These are phyloP conservation scores for Phaeolepiota aurea DNA, from an alignment of 768 basidiomycete genomes.

Conservation along the genomic window DNA sequence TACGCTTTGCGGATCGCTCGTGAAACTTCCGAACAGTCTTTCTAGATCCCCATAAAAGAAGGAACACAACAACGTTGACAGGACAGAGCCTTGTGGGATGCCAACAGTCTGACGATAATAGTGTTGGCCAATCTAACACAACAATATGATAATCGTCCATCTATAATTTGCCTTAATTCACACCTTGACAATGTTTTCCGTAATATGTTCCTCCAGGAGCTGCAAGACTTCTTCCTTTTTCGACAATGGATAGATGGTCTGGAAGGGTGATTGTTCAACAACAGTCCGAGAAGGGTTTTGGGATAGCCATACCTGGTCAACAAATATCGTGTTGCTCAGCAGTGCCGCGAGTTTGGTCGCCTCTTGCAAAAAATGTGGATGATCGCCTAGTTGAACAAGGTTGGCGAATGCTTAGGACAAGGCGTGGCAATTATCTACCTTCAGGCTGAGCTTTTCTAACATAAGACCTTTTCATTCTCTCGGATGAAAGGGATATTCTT, in stretches of 20 bases:
- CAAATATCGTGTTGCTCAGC: slow-evolving; percentile 72
- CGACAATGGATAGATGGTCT: slow-evolving; percentile 42
- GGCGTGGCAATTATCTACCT: slow-evolving; percentile 31
- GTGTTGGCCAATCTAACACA: slow-evolving; percentile 59
- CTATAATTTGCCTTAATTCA: neutral
- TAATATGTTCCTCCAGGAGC: slow-evolving; percentile 84
- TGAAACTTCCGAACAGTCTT: slow-evolving; percentile 42
- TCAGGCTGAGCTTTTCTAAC: slow-evolving; percentile 59
- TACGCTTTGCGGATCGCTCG: slow-evolving; percentile 55
- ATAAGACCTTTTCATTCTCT: slow-evolving; percentile 49
- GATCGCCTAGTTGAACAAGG: slow-evolving; percentile 47
- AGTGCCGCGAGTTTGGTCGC: slow-evolving; percentile 59
- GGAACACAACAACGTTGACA: slow-evolving; percentile 89
- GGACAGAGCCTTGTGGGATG: slow-evolving; percentile 95
- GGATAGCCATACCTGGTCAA: slow-evolving; percentile 75
- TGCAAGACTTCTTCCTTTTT: slow-evolving; percentile 54
- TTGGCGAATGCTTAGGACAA: neutral
- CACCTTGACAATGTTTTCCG: slow-evolving; percentile 88
- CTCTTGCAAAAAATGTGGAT: slow-evolving; percentile 62
- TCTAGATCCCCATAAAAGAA: slow-evolving; percentile 95
- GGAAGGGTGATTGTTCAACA: too few relatives aligned
- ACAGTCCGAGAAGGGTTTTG: too few relatives aligned
- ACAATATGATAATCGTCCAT: slow-evolving; percentile 2
- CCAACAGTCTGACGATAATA: slow-evolving; percentile 89
- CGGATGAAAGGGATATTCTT: slow-evolving; percentile 48